Percentiles rank a stretch among this genome's conserved stretches.
Conservation (phyloP, 2,329 filamentous ascomycete species). For the Aureobasidium uvarum region DNA sequence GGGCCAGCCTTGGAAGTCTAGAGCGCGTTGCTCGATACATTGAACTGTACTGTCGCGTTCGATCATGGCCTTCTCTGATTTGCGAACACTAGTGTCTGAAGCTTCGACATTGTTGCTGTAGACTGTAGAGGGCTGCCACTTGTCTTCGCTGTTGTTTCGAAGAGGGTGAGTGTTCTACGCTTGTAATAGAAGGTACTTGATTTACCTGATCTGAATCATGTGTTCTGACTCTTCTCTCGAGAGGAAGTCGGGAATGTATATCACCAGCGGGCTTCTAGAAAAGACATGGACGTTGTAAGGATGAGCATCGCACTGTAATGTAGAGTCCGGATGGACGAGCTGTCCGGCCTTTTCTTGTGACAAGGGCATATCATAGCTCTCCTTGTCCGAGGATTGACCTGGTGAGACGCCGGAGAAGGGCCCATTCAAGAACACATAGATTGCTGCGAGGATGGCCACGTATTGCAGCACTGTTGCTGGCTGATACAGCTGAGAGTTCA, state of each 20-base stretch:
- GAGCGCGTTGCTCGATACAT: conserved; percentile 59
- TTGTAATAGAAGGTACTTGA: not conserved
- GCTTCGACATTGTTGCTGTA: conserved; percentile 51
- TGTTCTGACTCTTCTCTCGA: conserved; percentile 50
- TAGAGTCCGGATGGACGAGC: conserved; percentile 43
- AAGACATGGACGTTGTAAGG: conserved; percentile 50
- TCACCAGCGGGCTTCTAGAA: conserved; percentile 54
- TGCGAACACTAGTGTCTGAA: conserved; percentile 51
- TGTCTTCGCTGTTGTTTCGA: conserved; percentile 39
- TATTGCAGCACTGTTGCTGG: conserved; percentile 37
- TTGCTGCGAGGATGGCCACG: conserved; percentile 34
- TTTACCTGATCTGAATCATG: conserved; percentile 54
- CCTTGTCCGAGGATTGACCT: not conserved
- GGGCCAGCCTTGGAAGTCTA: conserved; percentile 60
- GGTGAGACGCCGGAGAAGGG: conserved; percentile 25
- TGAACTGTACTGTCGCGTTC: conserved; percentile 51
- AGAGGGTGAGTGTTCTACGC: conserved; percentile 20
- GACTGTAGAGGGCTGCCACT: conserved; percentile 56
- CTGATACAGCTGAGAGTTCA: conserved; percentile 9
- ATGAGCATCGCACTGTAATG: conserved; percentile 43
- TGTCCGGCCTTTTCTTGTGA: conserved; percentile 39
- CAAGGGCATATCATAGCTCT: conserved; percentile 28
- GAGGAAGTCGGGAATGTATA: conserved; percentile 60
- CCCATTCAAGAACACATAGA: conserved; percentile 38
- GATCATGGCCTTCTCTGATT: conserved; percentile 53